Base-by-base conservation (phyloP, 176 grass and related monocot genomes). In the Triticum monococcum region DNA sequence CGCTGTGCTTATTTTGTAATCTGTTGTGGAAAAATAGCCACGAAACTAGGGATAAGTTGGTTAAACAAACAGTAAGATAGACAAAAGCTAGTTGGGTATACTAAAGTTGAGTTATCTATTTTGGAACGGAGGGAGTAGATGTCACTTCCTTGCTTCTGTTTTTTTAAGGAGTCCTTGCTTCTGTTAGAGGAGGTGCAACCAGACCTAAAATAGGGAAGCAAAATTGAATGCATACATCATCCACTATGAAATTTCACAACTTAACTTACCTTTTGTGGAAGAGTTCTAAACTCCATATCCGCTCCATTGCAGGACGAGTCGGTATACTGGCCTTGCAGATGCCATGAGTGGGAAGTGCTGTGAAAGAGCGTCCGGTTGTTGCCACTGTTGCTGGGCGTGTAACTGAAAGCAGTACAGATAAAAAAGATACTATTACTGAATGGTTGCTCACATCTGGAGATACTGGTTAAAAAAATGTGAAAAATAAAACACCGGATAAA, bases 231-330 rank as follows among this genome's bases (percentile, higher is more conserved):
- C 33, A 63, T 50, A 50, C 48, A 11, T n/a, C 68, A 84, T 73
- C 54, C 23, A 17, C 61, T 43, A 73, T 7, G 45, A 3, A 38
- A 83, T 46, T 54, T 79, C 65, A 14, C 12, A 73, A 68, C 40
- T 54, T 50, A 68, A 79, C 69, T 13, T 85, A 98, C 93, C 96
- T 98, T 98, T 32, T 32, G 79, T 13, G 91, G 80, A 64, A 92
- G 91, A 84, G 88, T 88, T 88, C 90, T 94, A 40, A 88, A 73
- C 83, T 92, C 90, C 64, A 86, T 82, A 84, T 74, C 70, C 14
- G 33, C 43, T 71, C 85, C 82, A 75, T 94, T 92, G 73, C 75
- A 85, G 69, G 88, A 91, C 22, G 88, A 79, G 24, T 71, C 59
- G 9, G 85, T 52, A 33, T 71, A 61, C 32, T 68, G 57, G 78